Evolutionary conservation across 306 rosid genomes (phyloP).

Genomic region (Dicorynia guianensis): DNA sequence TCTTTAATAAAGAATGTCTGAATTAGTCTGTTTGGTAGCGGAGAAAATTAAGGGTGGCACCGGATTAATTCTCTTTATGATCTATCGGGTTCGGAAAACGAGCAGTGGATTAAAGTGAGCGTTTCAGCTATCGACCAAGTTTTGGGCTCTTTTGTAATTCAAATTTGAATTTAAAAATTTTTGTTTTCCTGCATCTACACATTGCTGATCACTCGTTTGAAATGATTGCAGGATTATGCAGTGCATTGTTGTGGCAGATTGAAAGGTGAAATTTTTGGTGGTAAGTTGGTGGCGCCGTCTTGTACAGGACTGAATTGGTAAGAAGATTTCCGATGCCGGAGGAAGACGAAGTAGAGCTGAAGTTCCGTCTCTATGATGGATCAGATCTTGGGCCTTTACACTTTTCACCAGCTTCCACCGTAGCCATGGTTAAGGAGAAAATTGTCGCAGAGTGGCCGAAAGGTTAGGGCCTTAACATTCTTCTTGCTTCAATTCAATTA

Average conservation of each 20-base stretch:
- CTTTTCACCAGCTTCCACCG: slow-evolving; percentile 76
- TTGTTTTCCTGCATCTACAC: slow-evolving; percentile 1
- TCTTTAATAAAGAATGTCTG: not conserved
- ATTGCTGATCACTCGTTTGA: slow-evolving; percentile 7
- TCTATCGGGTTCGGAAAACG: slow-evolving; percentile 12
- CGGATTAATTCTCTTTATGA: not conserved
- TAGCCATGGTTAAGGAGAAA: slow-evolving; percentile 78
- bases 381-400: slow-evolving; percentile 87
- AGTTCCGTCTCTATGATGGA: slow-evolving; percentile 92
- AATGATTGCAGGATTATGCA: slow-evolving; percentile 3
- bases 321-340: slow-evolving; percentile 73
- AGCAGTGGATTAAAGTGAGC: slow-evolving; percentile 4
- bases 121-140: not conserved
- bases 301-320: not conserved
- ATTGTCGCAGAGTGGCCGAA: slow-evolving; percentile 88
- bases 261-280: slow-evolving; percentile 5
- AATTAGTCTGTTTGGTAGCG: not conserved
- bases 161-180: not conserved
- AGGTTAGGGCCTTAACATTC: slow-evolving; percentile 54
- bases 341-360: slow-evolving; percentile 83
- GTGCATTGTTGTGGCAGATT: not conserved
- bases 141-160: slow-evolving; percentile 6
- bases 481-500: too few relatives aligned
- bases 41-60: slow-evolving; percentile 32
- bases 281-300: not conserved